These are phyloP conservation scores for Fomitopsis pinicola DNA, from an alignment of 1,284 basidiomycete species.

Conservation along the genomic window DNA sequence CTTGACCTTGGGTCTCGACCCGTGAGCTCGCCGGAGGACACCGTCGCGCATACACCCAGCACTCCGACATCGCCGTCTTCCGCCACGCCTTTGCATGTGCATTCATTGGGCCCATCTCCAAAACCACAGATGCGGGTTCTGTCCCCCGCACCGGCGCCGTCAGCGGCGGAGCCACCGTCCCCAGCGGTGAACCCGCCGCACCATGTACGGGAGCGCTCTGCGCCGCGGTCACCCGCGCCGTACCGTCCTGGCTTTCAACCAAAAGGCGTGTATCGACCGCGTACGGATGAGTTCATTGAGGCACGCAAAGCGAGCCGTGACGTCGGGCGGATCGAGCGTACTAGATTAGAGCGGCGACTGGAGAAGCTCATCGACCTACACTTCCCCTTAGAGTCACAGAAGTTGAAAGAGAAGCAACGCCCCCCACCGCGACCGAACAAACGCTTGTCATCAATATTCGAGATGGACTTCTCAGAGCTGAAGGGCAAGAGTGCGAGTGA, in stretches of 20 bases:
- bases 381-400: constrained; percentile 48
- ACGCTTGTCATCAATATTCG: constrained; percentile 65
- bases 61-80: constrained; percentile 25
- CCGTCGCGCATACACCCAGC: neutral
- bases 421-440: constrained; percentile 25
- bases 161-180: constrained; percentile 22
- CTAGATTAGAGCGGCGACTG: constrained; percentile 75
- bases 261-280: constrained; percentile 63
- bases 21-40: neutral
- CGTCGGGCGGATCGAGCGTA: constrained; percentile 70
- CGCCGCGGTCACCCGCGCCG: constrained; percentile 39
- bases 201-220: constrained; percentile 13
- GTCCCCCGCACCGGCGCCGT: constrained; percentile 18
- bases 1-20: constrained; percentile 13
- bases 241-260: constrained; percentile 85
- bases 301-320: constrained; percentile 52
- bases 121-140: constrained; percentile 6
- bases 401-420: constrained; percentile 19
- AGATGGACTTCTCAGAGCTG: constrained; percentile 49
- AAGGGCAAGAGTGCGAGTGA: constrained; percentile 57
- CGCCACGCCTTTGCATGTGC: constrained; percentile 11
- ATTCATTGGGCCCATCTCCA: constrained; percentile 1
- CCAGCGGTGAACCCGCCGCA: constrained; percentile 21
- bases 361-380: constrained; percentile 85
- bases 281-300: constrained; percentile 77